phyloP scores from a whole-genome alignment of 1,139 yeast genomes.

The Ogataea hybrid region DNA sequence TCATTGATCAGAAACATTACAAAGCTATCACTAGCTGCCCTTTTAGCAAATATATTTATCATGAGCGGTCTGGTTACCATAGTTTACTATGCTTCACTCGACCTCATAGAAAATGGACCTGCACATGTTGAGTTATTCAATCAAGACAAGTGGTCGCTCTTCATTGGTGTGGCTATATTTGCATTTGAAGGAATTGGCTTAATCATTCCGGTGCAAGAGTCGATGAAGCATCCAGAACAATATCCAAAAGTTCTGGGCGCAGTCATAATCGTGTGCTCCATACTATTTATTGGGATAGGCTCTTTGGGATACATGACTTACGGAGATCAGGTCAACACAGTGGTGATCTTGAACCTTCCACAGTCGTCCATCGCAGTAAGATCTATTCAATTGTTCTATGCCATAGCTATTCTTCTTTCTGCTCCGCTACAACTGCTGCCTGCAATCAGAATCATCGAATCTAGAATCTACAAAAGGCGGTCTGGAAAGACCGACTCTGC shows the following conservation, averaged over 20 bases:
- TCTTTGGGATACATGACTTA: slow-evolving; percentile 67
- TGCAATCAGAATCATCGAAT: slow-evolving; percentile 69
- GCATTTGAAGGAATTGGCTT: slow-evolving; percentile 82
- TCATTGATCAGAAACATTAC: slow-evolving; percentile 71
- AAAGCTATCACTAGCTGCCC: slow-evolving; percentile 63
- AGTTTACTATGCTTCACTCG: slow-evolving; percentile 52
- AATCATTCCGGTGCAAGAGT: slow-evolving; percentile 72
- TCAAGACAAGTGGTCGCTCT: slow-evolving; percentile 64
- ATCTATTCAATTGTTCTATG: slow-evolving; percentile 62
- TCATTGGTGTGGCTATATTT: slow-evolving; percentile 78
- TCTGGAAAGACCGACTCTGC: slow-evolving; percentile 54
- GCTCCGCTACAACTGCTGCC: slow-evolving; percentile 79
- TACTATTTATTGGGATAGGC: slow-evolving; percentile 60
- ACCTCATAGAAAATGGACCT: slow-evolving; percentile 45
- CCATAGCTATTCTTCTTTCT: slow-evolving; percentile 69
- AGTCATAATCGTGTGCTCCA: slow-evolving; percentile 59
- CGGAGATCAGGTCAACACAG: slow-evolving; percentile 65
- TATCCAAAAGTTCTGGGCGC: slow-evolving; percentile 62
- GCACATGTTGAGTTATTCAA: slow-evolving; percentile 51
- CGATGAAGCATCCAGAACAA: slow-evolving; percentile 71
- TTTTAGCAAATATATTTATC: slow-evolving; percentile 66
- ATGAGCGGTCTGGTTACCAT: slow-evolving; percentile 63
- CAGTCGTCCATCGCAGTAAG: slow-evolving; percentile 62
- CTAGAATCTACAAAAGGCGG: slow-evolving; percentile 47
- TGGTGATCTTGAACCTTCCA: slow-evolving; percentile 68